Evolutionary conservation across 257 asterid genomes (phyloP).

Genomic region (Capsicum chinense): DNA sequence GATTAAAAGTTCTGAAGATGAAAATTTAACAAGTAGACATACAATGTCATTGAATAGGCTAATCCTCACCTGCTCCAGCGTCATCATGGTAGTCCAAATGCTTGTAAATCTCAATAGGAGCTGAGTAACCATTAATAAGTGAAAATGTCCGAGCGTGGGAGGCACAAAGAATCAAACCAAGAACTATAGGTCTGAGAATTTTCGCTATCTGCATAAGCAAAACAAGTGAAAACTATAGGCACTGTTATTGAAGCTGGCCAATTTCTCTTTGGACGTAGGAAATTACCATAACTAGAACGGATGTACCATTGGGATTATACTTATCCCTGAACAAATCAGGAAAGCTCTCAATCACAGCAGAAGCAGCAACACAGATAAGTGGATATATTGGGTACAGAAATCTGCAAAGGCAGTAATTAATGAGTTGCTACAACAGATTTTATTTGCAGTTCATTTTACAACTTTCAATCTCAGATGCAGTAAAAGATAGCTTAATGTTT

Average conservation of each 20-base stretch:
- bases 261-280: slow-evolving; percentile 27
- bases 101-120: slow-evolving; percentile 94
- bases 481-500: neutral
- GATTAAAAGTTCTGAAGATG: slow-evolving; percentile 7
- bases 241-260: slow-evolving; percentile 14
- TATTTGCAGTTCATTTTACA: slow-evolving; percentile 28
- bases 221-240: slow-evolving; percentile 25
- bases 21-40: slow-evolving; percentile 17
- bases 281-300: slow-evolving; percentile 68
- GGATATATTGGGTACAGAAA: slow-evolving; percentile 98
- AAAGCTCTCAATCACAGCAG: slow-evolving; percentile 93
- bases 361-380: slow-evolving; percentile 96
- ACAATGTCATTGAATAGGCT: neutral
- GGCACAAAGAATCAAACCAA: slow-evolving; percentile 87
- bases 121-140: slow-evolving; percentile 89
- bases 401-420: slow-evolving; percentile 54
- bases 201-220: slow-evolving; percentile 73
- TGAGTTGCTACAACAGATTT: slow-evolving; percentile 35
- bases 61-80: slow-evolving; percentile 66
- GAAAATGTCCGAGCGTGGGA: slow-evolving; percentile 95
- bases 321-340: slow-evolving; percentile 87
- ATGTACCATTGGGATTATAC: slow-evolving; percentile 57
- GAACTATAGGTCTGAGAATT: slow-evolving; percentile 72
- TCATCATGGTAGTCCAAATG: slow-evolving; percentile 94
- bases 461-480: slow-evolving; percentile 25